Conservation (phyloP, 1,139 yeast genomes). For the Sugiyamaella paludigena region DNA sequence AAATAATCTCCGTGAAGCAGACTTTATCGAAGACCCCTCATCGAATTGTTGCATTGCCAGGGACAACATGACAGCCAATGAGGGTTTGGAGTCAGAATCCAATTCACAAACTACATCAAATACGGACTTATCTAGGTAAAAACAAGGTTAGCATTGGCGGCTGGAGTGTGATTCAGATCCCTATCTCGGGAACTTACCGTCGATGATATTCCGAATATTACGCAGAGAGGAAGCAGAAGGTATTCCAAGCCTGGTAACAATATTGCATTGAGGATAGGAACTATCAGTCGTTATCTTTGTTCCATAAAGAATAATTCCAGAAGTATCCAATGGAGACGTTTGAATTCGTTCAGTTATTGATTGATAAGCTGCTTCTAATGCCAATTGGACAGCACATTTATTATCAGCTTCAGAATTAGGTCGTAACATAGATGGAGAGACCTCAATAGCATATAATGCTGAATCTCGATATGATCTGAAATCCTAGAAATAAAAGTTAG, state of each 20-base stretch:
- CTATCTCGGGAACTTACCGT: neutral
- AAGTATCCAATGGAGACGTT: conserved; percentile 31
- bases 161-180: too few species aligned
- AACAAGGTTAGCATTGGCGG: too few species aligned
- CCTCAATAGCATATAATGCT: conserved; percentile 38
- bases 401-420: conserved; percentile 16
- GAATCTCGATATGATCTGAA: conserved; percentile 35
- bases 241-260: conserved; percentile 32
- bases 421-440: conserved; percentile 35
- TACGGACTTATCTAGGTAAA: neutral
- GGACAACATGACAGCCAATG: conserved; percentile 29
- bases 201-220: neutral
- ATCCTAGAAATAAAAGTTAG: conserved; percentile 20
- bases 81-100: conserved; percentile 3
- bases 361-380: conserved; percentile 35
- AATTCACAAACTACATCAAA: neutral
- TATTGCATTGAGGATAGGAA: conserved; percentile 23
- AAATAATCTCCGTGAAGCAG: conserved; percentile 41
- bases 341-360: conserved; percentile 34
- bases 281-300: conserved; percentile 24
- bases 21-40: conserved; percentile 20
- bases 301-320: conserved; percentile 39
- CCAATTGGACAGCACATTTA: conserved; percentile 20
- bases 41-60: conserved; percentile 32
- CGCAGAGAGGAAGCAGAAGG: conserved; percentile 25